Evolutionary conservation across 768 basidiomycete genomes (phyloP).

Genomic region (Pleurotus eryngii): DNA sequence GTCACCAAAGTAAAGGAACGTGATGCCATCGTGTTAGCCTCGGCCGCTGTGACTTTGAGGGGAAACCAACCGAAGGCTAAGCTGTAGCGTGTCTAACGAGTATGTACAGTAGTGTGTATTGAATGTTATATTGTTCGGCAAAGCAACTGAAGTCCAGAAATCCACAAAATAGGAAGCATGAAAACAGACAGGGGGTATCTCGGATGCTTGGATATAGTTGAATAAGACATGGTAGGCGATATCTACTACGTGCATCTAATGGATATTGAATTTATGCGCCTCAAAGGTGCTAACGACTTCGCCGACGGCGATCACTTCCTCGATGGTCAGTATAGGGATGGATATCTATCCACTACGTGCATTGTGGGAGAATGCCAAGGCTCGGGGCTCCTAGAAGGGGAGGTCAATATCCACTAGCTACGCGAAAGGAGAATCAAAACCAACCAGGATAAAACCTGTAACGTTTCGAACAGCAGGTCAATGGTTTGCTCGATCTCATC

Average conservation of each 20-base stretch:
- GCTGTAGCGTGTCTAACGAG: constrained; percentile 35
- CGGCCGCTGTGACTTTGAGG: constrained; percentile 76
- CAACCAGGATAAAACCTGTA: constrained; percentile 37
- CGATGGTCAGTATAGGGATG: neutral
- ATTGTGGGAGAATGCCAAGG: neutral
- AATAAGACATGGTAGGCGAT: neutral
- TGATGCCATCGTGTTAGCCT: constrained; percentile 63
- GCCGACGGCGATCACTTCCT: neutral
- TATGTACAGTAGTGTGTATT: neutral
- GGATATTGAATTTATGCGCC: neutral
- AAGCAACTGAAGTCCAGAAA: too few species aligned
- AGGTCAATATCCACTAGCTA: neutral
- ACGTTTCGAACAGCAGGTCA: neutral
- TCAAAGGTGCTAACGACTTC: neutral
- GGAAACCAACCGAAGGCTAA: constrained; percentile 53
- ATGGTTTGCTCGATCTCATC: neutral
- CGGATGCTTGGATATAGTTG: neutral
- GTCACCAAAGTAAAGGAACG: constrained; percentile 90
- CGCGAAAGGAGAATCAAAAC: neutral
- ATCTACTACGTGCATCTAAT: neutral
- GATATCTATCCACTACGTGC: neutral
- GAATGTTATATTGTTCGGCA: too few species aligned
- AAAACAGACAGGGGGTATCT: neutral
- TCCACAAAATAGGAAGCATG: neutral
- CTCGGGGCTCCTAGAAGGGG: neutral